These are phyloP conservation scores for Gliomastix tumulicola DNA, from an alignment of 2,329 filamentous ascomycete genomes.

Conservation along the genomic window DNA sequence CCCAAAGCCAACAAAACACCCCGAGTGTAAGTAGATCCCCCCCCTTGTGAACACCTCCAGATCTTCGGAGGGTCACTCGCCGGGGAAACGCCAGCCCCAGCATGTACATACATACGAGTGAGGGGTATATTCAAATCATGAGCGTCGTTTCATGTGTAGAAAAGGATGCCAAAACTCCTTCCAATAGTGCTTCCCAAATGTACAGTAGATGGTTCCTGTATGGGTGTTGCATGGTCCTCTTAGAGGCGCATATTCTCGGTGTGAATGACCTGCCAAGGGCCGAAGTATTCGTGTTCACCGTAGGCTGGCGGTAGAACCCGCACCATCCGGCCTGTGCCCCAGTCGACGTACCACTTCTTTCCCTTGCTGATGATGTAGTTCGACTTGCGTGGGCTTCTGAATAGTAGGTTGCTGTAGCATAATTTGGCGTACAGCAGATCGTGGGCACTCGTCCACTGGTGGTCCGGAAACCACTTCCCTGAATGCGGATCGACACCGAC, in stretches of 20 bases:
- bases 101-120: too few species aligned
- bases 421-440: constrained; percentile 54
- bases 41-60: too few species aligned
- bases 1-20: too few species aligned
- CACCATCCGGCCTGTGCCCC: constrained; percentile 48
- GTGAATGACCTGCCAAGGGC: constrained; percentile 42
- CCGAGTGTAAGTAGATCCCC: too few species aligned
- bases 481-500: constrained; percentile 37
- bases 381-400: constrained; percentile 49
- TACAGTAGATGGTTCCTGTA: too few species aligned
- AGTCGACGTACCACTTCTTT: constrained; percentile 53
- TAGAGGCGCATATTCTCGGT: constrained; percentile 40
- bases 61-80: too few species aligned
- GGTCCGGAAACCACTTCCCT: constrained; percentile 50
- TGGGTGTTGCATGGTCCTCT: too few species aligned
- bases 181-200: too few species aligned
- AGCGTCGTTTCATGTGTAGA: too few species aligned
- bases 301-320: constrained; percentile 47
- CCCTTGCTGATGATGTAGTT: constrained; percentile 50
- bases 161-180: too few species aligned
- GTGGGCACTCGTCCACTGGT: constrained; percentile 47
- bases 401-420: constrained; percentile 52
- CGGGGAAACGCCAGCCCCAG: too few species aligned
- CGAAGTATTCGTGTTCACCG: constrained; percentile 40
- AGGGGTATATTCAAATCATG: too few species aligned